phyloP scores from a whole-genome alignment of 495 filamentous ascomycete species.

The Hypoxylon subgilvum region DNA sequence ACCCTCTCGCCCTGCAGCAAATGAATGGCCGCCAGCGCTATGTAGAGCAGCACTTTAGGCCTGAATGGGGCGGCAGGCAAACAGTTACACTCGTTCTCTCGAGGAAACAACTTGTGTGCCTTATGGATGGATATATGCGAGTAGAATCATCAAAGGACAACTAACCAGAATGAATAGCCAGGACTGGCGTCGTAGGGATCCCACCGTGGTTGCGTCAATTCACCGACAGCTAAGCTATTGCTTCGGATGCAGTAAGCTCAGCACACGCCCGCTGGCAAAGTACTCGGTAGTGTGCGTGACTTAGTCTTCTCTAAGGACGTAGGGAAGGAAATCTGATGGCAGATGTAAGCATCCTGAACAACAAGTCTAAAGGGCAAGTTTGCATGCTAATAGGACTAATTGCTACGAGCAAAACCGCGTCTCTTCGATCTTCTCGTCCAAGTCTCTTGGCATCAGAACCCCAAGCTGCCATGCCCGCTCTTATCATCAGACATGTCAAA shows the following conservation, averaged over 20 bases:
- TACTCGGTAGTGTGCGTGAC: constrained; percentile 23
- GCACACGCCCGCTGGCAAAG: constrained; percentile 30
- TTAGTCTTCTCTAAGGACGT: constrained; percentile 13
- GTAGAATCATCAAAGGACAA: constrained; percentile 19
- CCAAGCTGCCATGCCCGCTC: constrained; percentile 39
- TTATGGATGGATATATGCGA: constrained; percentile 35
- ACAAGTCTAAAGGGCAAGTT: constrained; percentile 16
- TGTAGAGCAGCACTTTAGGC: constrained; percentile 36
- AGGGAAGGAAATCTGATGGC: constrained; percentile 23
- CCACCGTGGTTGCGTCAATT: constrained; percentile 36
- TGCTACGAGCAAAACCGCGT: constrained; percentile 28
- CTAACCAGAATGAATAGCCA: constrained; percentile 19
- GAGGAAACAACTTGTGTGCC: constrained; percentile 27
- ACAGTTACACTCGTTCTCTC: constrained; percentile 28
- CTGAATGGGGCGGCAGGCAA: constrained; percentile 36
- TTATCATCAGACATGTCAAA: constrained; percentile 41
- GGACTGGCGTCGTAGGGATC: constrained; percentile 38
- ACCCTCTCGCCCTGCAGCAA: constrained; percentile 42
- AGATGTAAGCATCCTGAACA: constrained; percentile 32
- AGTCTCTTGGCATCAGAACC: constrained; percentile 33
- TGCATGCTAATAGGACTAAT: constrained; percentile 15
- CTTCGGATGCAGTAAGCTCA: constrained; percentile 38
- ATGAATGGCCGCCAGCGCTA: constrained; percentile 49
- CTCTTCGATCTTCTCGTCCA: constrained; percentile 32
- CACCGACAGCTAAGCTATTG: constrained; percentile 36